These are phyloP conservation scores for Austroboletus novae-zelandiae DNA, from an alignment of 1,284 basidiomycete genomes.

Conservation along the genomic window DNA sequence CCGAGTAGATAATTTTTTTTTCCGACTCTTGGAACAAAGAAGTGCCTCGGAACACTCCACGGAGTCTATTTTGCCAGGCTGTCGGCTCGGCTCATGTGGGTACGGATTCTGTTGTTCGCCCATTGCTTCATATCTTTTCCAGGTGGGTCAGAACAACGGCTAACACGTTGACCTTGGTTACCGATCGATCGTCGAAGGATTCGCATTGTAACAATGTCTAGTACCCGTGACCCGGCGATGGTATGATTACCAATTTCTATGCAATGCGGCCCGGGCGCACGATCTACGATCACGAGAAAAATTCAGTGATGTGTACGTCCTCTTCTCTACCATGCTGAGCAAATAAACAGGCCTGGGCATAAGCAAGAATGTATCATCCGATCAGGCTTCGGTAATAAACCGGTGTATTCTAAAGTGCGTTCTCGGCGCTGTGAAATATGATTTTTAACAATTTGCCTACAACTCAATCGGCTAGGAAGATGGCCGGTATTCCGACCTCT, in stretches of 20 bases:
- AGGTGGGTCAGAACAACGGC: too few species aligned
- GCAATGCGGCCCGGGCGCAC: too few species aligned
- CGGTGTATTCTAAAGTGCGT: neutral
- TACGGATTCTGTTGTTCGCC: too few species aligned
- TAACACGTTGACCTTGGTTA: too few species aligned
- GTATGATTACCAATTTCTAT: constrained; percentile 5
- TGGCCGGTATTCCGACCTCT: neutral
- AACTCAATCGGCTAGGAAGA: neutral
- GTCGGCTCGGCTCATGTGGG: too few species aligned
- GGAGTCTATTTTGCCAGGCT: too few species aligned
- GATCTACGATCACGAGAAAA: too few species aligned
- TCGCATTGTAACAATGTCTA: neutral
- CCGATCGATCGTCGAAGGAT: neutral
- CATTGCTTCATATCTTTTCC: too few species aligned
- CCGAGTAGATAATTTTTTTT: too few species aligned
- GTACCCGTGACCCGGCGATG: constrained; percentile 4
- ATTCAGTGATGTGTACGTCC: too few species aligned
- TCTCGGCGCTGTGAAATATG: neutral
- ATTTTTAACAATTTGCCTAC: neutral
- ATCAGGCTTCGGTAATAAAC: constrained; percentile 4
- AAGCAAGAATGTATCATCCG: neutral
- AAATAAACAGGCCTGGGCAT: neutral
- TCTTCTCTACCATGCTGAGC: neutral
- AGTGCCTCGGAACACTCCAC: too few species aligned
- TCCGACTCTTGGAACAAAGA: too few species aligned